Evolutionary conservation across 805 yeast genomes (phyloP).

Genomic region (Metschnikowia colocasiae): DNA sequence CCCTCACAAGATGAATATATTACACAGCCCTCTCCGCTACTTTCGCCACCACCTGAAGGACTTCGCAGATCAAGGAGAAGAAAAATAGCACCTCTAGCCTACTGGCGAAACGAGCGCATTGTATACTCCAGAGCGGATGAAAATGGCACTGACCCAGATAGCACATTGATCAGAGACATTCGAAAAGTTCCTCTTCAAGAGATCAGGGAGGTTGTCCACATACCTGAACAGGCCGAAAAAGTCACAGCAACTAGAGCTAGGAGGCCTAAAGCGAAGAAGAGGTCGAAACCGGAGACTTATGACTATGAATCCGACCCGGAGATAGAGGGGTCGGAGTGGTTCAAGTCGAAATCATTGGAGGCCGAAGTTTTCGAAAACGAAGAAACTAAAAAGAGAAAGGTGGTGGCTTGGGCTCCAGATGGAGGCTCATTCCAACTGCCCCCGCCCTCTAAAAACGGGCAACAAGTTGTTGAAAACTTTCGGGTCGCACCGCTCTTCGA

Average conservation of each 20-base stretch:
- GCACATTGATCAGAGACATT: constrained; percentile 32
- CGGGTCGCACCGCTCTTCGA: constrained; percentile 63
- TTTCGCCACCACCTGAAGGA: constrained; percentile 46
- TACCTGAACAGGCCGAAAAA: constrained; percentile 28
- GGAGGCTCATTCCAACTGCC: constrained; percentile 41
- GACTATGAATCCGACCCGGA: constrained; percentile 40
- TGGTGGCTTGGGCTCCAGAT: constrained; percentile 65
- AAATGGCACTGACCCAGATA: constrained; percentile 41
- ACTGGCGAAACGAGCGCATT: constrained; percentile 79
- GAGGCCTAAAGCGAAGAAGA: constrained; percentile 12
- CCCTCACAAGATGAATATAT: constrained; percentile 8
- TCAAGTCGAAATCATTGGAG: constrained; percentile 36
- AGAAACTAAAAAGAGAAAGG: constrained; percentile 29
- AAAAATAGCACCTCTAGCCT: constrained; percentile 68
- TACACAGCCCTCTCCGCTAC: constrained; percentile 32
- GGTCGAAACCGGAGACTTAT: constrained; percentile 16
- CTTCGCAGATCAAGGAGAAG: constrained; percentile 64
- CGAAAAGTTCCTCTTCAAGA: constrained; percentile 48
- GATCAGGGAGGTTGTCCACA: constrained; percentile 56
- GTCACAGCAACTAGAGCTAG: constrained; percentile 1
- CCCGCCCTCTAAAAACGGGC: constrained; percentile 38
- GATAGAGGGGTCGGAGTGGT: constrained; percentile 53
- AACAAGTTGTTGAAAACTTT: constrained; percentile 41
- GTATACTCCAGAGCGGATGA: constrained; percentile 46
- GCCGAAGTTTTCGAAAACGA: constrained; percentile 48